These are phyloP conservation scores for Xanthoceras sorbifolium DNA, from an alignment of 345 rosid genomes.

Conservation along the genomic window DNA sequence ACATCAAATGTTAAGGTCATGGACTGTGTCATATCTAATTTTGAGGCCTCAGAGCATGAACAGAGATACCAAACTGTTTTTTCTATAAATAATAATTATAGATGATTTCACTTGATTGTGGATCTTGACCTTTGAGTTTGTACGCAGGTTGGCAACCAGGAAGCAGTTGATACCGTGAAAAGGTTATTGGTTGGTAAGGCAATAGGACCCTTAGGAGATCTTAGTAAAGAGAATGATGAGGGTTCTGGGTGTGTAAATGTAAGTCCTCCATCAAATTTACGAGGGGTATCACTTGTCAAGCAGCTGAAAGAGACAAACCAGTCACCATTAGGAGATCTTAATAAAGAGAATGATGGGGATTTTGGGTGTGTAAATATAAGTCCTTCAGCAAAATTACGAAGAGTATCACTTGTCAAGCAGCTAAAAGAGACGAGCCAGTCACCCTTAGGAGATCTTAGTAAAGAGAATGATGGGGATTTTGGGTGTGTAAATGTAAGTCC, in stretches of 20 bases:
- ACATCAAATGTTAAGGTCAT: background rate
- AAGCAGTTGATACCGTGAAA: conserved; percentile 59
- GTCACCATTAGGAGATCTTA: conserved; percentile 29
- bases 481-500: conserved; percentile 65
- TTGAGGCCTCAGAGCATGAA: background rate
- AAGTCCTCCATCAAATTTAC: conserved; percentile 65
- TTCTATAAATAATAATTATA: background rate
- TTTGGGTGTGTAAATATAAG: conserved; percentile 30
- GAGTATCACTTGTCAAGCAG: conserved; percentile 58
- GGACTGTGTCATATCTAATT: background rate
- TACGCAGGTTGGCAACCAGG: conserved; percentile 68
- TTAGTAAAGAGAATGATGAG: conserved; percentile 16
- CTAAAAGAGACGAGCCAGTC: conserved; percentile 33
- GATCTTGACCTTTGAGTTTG: conserved; percentile 5
- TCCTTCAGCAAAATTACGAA: conserved; percentile 60
- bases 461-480: conserved; percentile 34
- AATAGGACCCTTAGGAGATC: conserved; percentile 12
- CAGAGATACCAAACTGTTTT: background rate
- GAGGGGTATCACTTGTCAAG: conserved; percentile 54
- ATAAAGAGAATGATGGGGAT: conserved; percentile 13
- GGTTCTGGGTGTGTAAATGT: conserved; percentile 16
- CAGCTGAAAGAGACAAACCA: conserved; percentile 32
- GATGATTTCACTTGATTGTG: conserved; percentile 6
- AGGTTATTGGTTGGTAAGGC: conserved; percentile 38
- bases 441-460: conserved; percentile 24